Conservation (phyloP, 306 rosid species). For the Sicyos baderoa region DNA sequence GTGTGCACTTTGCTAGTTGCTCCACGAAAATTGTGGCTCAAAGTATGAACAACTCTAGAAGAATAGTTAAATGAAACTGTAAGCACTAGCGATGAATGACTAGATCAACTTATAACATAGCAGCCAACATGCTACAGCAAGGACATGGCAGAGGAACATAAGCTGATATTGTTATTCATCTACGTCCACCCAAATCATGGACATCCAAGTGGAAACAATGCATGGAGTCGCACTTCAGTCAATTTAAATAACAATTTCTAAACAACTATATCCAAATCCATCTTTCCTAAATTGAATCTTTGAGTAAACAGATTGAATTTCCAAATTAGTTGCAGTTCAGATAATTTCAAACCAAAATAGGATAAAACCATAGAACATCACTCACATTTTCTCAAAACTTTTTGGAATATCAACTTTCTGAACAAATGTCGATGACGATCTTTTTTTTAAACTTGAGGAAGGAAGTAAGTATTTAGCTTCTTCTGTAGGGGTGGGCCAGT, state of each 20-base stretch:
- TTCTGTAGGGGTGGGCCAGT: slow-evolving; percentile 83
- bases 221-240: not conserved
- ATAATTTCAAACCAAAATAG: not conserved
- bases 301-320: not conserved
- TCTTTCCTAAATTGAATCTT: not conserved
- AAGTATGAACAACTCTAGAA: slow-evolving; percentile 79
- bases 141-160: not conserved
- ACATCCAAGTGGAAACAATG: not conserved
- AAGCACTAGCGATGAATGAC: slow-evolving; percentile 18
- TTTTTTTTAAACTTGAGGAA: slow-evolving; percentile 32
- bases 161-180: slow-evolving; percentile 1
- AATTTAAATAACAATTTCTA: not conserved
- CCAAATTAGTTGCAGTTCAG: not conserved
- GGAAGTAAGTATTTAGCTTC: slow-evolving; percentile 45
- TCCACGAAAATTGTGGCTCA: slow-evolving; percentile 74
- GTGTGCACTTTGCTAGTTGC: slow-evolving; percentile 60
- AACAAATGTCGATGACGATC: slow-evolving; percentile 38
- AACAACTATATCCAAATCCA: not conserved
- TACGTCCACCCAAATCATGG: not conserved
- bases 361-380: slow-evolving; percentile 8
- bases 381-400: slow-evolving; percentile 78
- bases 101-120: slow-evolving; percentile 18
- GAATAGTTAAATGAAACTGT: slow-evolving; percentile 19
- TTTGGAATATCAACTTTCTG: slow-evolving; percentile 46
- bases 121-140: slow-evolving; percentile 12